Conservation (phyloP, 2,329 filamentous ascomycete genomes). For the Aspergillus quadricinctus region DNA sequence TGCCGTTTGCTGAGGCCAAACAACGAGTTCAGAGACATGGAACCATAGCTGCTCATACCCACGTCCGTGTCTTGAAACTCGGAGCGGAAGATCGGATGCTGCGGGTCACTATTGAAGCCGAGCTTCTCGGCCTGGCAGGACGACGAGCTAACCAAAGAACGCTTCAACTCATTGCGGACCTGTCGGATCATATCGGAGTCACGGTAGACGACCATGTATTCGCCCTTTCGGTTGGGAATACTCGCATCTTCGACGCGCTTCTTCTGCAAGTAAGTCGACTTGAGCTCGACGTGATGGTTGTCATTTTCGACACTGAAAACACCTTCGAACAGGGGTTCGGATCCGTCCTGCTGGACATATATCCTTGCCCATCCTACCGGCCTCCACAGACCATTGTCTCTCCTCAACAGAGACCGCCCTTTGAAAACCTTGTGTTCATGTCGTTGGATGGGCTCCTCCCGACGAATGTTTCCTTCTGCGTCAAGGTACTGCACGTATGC, state of each 20-base stretch:
- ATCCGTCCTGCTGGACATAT: conserved; percentile 70
- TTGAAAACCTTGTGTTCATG: conserved; percentile 77
- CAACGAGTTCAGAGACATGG: conserved; percentile 60
- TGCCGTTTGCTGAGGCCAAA: conserved; percentile 63
- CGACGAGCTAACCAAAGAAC: conserved; percentile 44
- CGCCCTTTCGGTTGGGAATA: conserved; percentile 52
- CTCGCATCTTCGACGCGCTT: conserved; percentile 68
- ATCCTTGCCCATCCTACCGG: conserved; percentile 85
- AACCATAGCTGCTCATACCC: conserved; percentile 53
- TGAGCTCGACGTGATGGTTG: conserved; percentile 80
- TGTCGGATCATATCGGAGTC: conserved; percentile 71
- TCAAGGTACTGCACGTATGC: conserved; percentile 70
- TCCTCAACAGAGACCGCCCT: conserved; percentile 69
- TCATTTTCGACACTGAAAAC: conserved; percentile 77
- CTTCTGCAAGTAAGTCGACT: conserved; percentile 67
- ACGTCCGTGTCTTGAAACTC: conserved; percentile 42
- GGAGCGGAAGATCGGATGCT: conserved; percentile 60
- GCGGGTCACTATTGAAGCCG: conserved; percentile 69
- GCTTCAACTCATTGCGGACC: conserved; percentile 60
- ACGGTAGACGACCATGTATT: conserved; percentile 86
- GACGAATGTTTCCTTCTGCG: conserved; percentile 63
- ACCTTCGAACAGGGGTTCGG: conserved; percentile 79
- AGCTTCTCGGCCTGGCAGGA: conserved; percentile 73
- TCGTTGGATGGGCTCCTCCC: conserved; percentile 66
- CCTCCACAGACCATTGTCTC: conserved; percentile 64